Evolutionary conservation across 768 basidiomycete species (phyloP).

Genomic region (Saitozyma podzolica): DNA sequence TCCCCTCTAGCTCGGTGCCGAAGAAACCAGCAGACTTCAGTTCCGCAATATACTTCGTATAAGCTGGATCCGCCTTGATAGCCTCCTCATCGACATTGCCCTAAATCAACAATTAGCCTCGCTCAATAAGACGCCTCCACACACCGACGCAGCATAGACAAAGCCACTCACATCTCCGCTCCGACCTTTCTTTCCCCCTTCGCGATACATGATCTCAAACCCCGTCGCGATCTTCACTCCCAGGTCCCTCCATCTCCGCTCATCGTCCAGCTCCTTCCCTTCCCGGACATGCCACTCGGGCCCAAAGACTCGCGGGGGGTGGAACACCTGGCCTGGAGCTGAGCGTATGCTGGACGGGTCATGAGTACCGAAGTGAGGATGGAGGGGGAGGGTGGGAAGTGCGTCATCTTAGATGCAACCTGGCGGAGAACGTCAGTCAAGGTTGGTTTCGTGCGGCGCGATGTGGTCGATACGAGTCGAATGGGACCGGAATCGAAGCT

Average conservation of each 20-base stretch:
- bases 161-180: constrained; percentile 52
- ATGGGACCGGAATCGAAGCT: constrained; percentile 38
- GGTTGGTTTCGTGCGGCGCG: not conserved
- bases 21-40: constrained; percentile 73
- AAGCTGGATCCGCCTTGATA: constrained; percentile 22
- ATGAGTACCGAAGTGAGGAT: constrained; percentile 67
- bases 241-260: constrained; percentile 76
- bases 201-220: constrained; percentile 94
- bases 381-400: constrained; percentile 73
- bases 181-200: constrained; percentile 58
- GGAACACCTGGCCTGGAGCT: constrained; percentile 89
- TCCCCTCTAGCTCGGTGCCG: constrained; percentile 72
- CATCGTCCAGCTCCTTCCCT: constrained; percentile 62
- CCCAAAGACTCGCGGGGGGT: constrained; percentile 86
- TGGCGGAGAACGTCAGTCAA: constrained; percentile 43
- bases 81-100: not conserved
- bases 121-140: not conserved
- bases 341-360: constrained; percentile 92
- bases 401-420: constrained; percentile 84
- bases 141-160: not conserved
- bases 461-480: not conserved
- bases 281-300: constrained; percentile 51
- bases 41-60: constrained; percentile 65
- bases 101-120: no score
- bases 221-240: constrained; percentile 98